Percentiles rank a stretch among this genome's conserved stretches.
Conservation (phyloP, 2,329 filamentous ascomycete species). For the Colletotrichum siamense region DNA sequence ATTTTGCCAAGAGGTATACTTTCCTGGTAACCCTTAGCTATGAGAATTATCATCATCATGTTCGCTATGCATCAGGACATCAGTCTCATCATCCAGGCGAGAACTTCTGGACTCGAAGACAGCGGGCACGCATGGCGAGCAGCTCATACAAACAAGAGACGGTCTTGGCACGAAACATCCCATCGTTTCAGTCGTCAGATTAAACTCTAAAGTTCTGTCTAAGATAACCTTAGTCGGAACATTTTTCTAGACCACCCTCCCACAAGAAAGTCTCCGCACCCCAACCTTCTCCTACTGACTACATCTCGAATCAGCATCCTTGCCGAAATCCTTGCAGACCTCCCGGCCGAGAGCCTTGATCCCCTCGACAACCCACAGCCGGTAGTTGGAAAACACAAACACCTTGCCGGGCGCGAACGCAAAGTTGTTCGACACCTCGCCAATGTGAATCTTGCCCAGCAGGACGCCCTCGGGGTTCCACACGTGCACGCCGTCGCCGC, state of each 20-base stretch:
- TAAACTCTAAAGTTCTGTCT: not conserved
- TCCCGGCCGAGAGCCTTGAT: conserved; percentile 25
- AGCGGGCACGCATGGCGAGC: not conserved
- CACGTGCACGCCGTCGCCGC: conserved; percentile 53
- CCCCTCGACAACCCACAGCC: conserved; percentile 35
- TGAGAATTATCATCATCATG: accelerated
- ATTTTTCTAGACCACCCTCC: not conserved
- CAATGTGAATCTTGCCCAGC: conserved; percentile 48
- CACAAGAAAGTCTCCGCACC: not conserved
- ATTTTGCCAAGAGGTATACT: accelerated
- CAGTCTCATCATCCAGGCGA: accelerated
- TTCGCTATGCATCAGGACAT: accelerated
- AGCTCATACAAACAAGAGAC: not conserved
- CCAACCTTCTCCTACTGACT: not conserved
- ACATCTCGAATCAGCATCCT: conserved; percentile 9
- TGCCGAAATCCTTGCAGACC: conserved; percentile 27
- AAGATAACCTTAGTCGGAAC: not conserved
- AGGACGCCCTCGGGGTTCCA: conserved; percentile 51
- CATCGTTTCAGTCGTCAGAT: not conserved
- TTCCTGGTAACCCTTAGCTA: accelerated
- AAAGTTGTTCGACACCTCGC: conserved; percentile 51
- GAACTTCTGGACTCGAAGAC: not conserved
- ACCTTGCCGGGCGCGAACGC: conserved; percentile 49
- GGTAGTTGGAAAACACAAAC: conserved; percentile 54
- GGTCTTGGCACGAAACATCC: not conserved